Percentiles rank a stretch among this genome's conserved stretches.
Conservation (phyloP, 2,329 filamentous ascomycete species). For the Celoporthe dispersa region DNA sequence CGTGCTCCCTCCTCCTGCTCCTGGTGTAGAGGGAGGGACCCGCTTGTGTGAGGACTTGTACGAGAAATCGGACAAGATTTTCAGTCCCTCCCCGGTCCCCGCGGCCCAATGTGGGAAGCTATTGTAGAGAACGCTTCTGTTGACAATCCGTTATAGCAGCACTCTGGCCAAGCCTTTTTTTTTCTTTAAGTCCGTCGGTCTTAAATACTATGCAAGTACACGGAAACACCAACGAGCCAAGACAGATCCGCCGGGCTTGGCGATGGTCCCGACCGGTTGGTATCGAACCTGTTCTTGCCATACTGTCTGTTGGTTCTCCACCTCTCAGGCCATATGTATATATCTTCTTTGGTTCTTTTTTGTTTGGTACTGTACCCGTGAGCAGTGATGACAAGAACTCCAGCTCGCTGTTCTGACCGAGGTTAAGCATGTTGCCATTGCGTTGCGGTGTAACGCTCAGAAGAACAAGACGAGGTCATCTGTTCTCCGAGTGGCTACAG, state of each 20-base stretch:
- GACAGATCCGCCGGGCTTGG: constrained; percentile 17
- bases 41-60: neutral
- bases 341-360: too few relatives aligned
- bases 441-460: neutral
- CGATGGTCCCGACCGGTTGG: constrained; percentile 12
- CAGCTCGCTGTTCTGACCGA: neutral
- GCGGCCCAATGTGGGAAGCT: neutral
- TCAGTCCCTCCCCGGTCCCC: too few relatives aligned
- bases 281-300: neutral
- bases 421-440: neutral
- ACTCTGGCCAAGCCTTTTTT: neutral
- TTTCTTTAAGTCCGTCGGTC: neutral
- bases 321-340: neutral
- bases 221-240: neutral
- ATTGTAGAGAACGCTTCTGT: neutral
- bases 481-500: too few relatives aligned
- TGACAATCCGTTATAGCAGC: neutral
- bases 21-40: neutral
- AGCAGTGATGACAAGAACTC: neutral
- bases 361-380: neutral
- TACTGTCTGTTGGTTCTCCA: neutral
- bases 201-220: neutral
- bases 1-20: neutral
- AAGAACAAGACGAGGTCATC: neutral
- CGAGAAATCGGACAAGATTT: neutral